Percentiles rank a stretch among this genome's conserved stretches.
Evolutionary conservation across 2,329 filamentous ascomycete species (phyloP).

Genomic region (Neofusicoccum kwambonambiense): DNA sequence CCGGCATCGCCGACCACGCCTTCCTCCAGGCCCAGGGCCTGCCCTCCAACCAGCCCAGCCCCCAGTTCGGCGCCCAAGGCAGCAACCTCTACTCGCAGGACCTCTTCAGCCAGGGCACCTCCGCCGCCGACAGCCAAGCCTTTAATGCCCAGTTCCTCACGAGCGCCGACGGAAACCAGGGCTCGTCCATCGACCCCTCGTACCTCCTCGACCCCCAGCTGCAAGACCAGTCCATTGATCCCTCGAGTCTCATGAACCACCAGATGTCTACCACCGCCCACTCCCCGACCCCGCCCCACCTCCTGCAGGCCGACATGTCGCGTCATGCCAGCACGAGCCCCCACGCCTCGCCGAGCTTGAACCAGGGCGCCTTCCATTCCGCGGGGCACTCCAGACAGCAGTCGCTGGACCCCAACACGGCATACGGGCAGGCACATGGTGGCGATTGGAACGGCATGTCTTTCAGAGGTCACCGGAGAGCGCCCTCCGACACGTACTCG

Average conservation of each 20-base stretch:
- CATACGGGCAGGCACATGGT: constrained; percentile 55
- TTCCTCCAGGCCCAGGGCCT: constrained; percentile 42
- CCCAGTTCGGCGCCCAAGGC: constrained; percentile 39
- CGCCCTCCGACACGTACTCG: constrained; percentile 81
- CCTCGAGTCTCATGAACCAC: constrained; percentile 47
- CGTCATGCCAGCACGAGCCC: constrained; percentile 55
- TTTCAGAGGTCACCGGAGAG: constrained; percentile 80
- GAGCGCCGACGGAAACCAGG: constrained; percentile 49
- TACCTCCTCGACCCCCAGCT: constrained; percentile 54
- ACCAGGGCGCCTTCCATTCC: constrained; percentile 52
- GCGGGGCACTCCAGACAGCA: constrained; percentile 59
- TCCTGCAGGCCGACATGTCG: constrained; percentile 53
- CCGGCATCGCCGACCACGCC: constrained; percentile 41
- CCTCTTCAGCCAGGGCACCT: constrained; percentile 31
- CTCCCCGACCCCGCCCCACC: constrained; percentile 56
- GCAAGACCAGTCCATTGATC: constrained; percentile 46
- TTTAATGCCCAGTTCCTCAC: constrained; percentile 54
- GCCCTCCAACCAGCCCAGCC: constrained; percentile 56
- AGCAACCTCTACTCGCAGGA: constrained; percentile 34
- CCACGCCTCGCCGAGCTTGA: constrained; percentile 53
- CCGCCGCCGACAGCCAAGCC: constrained; percentile 24
- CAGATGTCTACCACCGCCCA: constrained; percentile 52
- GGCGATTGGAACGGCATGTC: constrained; percentile 61
- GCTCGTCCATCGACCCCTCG: constrained; percentile 60
- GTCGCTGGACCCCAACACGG: constrained; percentile 62